Evolutionary conservation across 768 basidiomycete genomes (phyloP), one percentile per base, ranked within the genome.

Genomic region (Mrakia hoshinonis): DNA sequence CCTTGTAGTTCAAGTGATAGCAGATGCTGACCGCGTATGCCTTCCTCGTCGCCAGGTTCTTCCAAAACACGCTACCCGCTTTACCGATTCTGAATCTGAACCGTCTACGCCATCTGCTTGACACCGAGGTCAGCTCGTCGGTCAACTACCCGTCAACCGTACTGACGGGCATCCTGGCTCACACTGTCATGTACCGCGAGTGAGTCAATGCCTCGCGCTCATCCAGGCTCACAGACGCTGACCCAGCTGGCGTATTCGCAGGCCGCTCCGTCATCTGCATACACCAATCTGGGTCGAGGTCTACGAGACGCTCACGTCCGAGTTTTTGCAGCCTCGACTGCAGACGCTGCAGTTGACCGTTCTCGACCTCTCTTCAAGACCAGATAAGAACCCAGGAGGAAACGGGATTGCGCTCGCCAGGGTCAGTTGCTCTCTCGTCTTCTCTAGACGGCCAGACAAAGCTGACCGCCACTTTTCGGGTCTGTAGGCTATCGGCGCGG

Each of bases 301-400:
- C 52, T 72, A 72, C 58, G 70, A 67, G 34, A 65, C 55, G 7
- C 36, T 73, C 38, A 69, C 55, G 22, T 39, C 36, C 34, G 72
- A 73, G 39, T 73, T 54, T 49, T 51, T 63, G 0, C 65, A 67
- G n/a, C 72, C 74, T 4, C 43, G 70, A 10, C 71, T 75, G 0
- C 71, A 72, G 48, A 75, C 74, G 12, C 48, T 75, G 1, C 73
- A 74, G 54, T 60, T 70, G 9, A 72, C 68, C 0, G 49, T 75
- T 13, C 31, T 75, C 39, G 63, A 49, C n/a, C 55, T 75, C 24
- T 68, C 22, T 7, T 49, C 51, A 2, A 60, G 74, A 3, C 74
- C 74, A 4, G 67, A 67, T 7, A 68, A 72, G 58, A 74, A 75
- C 31, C 55, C 67, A 4, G 73, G 70, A 12, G 67, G 67, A 10